A percentile compares a stretch with the other conserved stretches of the same genome.
These are phyloP conservation scores for Sclerotinia spermophila DNA, from an alignment of 2,329 filamentous ascomycete genomes.

Conservation along the genomic window DNA sequence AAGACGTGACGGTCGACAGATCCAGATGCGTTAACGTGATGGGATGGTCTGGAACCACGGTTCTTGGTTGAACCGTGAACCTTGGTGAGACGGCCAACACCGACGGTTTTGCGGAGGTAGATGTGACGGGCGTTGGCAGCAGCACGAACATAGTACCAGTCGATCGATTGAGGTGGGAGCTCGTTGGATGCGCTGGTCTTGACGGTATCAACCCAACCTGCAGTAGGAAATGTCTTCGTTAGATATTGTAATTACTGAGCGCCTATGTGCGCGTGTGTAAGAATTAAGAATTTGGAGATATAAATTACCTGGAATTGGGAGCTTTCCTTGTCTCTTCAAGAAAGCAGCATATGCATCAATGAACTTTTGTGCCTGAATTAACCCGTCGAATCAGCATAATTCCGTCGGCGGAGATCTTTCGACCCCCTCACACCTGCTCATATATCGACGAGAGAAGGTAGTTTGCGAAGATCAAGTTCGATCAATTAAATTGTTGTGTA, in stretches of 20 bases:
- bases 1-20: slow-evolving; percentile 96
- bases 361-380: slow-evolving; percentile 76
- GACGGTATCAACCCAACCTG: slow-evolving; percentile 98
- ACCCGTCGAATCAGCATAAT: slow-evolving; percentile 60
- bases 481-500: slow-evolving; percentile 13
- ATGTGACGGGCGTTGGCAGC: slow-evolving; percentile 95
- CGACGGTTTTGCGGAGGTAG: slow-evolving; percentile 99
- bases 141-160: slow-evolving; percentile 93
- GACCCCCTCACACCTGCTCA: slow-evolving; percentile 71
- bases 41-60: slow-evolving; percentile 83
- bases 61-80: slow-evolving; percentile 96
- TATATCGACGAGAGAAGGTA: slow-evolving; percentile 28
- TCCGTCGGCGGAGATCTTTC: slow-evolving; percentile 70
- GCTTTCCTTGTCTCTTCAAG: slow-evolving; percentile 92
- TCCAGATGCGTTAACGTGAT: slow-evolving; percentile 94
- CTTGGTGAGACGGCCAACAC: slow-evolving; percentile 96
- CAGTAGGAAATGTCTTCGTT: not conserved
- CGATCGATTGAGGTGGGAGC: slow-evolving; percentile 94
- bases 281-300: not conserved
- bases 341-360: slow-evolving; percentile 82
- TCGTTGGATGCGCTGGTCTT: slow-evolving; percentile 97
- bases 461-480: slow-evolving; percentile 26
- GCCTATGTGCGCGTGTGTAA: not conserved
- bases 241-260: slow-evolving; percentile 5
- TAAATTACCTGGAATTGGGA: slow-evolving; percentile 73